Conservation (phyloP, 2,329 filamentous ascomycete species). For the Aureobasidium sp. region DNA sequence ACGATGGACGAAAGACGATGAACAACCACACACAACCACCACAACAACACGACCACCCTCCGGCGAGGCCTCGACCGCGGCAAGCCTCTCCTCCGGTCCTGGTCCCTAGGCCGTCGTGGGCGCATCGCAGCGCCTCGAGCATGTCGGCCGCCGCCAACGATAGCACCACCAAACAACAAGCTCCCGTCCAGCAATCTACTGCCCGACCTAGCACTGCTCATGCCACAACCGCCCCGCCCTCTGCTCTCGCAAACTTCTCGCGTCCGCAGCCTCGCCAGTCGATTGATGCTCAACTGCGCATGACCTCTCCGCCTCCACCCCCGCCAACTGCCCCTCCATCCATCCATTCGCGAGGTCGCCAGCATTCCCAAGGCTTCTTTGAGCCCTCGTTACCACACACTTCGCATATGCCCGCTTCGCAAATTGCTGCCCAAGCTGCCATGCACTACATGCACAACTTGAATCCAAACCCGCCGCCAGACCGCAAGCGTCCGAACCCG, state of each 20-base stretch:
- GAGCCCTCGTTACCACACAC: constrained; percentile 57
- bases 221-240: background rate
- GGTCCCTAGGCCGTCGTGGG: background rate
- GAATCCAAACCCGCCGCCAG: constrained; percentile 14
- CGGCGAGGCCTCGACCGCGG: background rate
- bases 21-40: background rate
- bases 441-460: constrained; percentile 41
- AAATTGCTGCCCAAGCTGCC: constrained; percentile 72
- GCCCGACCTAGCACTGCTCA: background rate
- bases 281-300: constrained; percentile 22
- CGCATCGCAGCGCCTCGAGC: constrained; percentile 8
- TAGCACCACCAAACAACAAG: background rate
- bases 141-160: constrained; percentile 1
- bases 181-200: background rate
- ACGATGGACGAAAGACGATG: background rate
- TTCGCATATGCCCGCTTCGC: constrained; percentile 52
- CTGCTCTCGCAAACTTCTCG: constrained; percentile 20
- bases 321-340: constrained; percentile 14
- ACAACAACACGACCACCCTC: background rate
- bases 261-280: constrained; percentile 24
- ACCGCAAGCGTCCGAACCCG: constrained; percentile 64
- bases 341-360: constrained; percentile 51
- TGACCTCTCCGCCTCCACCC: constrained; percentile 4
- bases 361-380: constrained; percentile 67
- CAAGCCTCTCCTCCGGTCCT: background rate